Conservation (phyloP, 345 rosid genomes). For the Iberis pinnata region DNA sequence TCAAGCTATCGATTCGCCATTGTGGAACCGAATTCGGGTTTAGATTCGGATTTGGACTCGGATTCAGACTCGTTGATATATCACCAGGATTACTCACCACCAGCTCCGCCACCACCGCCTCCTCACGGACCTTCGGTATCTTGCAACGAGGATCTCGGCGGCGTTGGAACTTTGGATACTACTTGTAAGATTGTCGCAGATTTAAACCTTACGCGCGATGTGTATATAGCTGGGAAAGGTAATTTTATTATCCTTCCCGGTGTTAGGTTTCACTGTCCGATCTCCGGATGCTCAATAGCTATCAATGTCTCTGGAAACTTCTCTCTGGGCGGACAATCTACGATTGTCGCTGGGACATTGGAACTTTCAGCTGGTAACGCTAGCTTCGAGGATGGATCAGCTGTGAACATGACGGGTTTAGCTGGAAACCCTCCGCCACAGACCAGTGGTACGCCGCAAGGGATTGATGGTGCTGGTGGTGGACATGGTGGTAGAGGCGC, state of each 20-base stretch:
- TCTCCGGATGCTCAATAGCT: slow-evolving; percentile 59
- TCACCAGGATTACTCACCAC: slow-evolving; percentile 94
- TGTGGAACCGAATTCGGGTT: slow-evolving; percentile 41
- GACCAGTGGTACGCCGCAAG: slow-evolving; percentile 95
- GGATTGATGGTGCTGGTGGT: slow-evolving; percentile 85
- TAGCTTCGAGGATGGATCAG: slow-evolving; percentile 52
- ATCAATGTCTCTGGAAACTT: slow-evolving; percentile 77
- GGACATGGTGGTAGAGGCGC: slow-evolving; percentile 99
- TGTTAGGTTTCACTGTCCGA: slow-evolving; percentile 61
- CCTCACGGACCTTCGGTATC: slow-evolving; percentile 90
- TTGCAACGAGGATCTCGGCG: slow-evolving; percentile 83
- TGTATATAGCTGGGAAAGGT: slow-evolving; percentile 80
- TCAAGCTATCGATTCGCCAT: slow-evolving; percentile 34
- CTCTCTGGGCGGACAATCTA: slow-evolving; percentile 53
- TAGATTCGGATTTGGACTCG: slow-evolving; percentile 40
- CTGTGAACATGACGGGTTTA: slow-evolving; percentile 70
- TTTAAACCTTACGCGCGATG: slow-evolving; percentile 75
- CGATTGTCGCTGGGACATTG: slow-evolving; percentile 61
- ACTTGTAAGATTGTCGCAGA: slow-evolving; percentile 79
- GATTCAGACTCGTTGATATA: slow-evolving; percentile 40
- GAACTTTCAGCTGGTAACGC: slow-evolving; percentile 67
- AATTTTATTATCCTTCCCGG: slow-evolving; percentile 63
- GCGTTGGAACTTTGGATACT: slow-evolving; percentile 74
- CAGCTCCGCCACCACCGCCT: slow-evolving; percentile 95
- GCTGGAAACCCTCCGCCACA: slow-evolving; percentile 84